These are phyloP conservation scores for Botryotinia narcissicola DNA, from an alignment of 2,329 filamentous ascomycete genomes.

Conservation along the genomic window DNA sequence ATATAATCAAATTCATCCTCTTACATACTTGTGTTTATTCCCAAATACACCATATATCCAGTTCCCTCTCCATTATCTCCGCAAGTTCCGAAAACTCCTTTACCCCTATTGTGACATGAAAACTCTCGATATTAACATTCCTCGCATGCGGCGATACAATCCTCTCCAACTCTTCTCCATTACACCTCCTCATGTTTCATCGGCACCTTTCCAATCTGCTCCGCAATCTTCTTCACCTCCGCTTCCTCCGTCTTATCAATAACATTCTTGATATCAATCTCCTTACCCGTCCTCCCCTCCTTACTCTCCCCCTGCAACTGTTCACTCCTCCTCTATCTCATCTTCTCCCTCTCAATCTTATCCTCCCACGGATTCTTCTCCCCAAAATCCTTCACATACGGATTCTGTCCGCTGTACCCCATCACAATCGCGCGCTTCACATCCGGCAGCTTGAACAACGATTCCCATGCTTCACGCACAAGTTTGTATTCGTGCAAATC, in stretches of 20 bases:
- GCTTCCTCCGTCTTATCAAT: slow-evolving; percentile 15
- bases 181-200: slow-evolving; percentile 16
- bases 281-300: slow-evolving; percentile 9
- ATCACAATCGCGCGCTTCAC: slow-evolving; percentile 30
- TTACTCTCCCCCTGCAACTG: slow-evolving; percentile 10
- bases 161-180: not conserved
- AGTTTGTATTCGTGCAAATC: slow-evolving; percentile 31
- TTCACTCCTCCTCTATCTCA: slow-evolving; percentile 4
- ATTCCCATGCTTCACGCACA: slow-evolving; percentile 30
- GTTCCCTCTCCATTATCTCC: not conserved
- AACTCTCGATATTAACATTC: not conserved
- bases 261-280: not conserved
- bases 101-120: not conserved
- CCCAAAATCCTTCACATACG: slow-evolving; percentile 26
- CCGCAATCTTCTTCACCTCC: slow-evolving; percentile 16
- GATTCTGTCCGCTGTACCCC: slow-evolving; percentile 34
- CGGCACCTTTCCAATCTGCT: slow-evolving; percentile 14
- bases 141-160: not conserved
- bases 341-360: slow-evolving; percentile 25
- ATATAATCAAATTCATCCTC: not conserved
- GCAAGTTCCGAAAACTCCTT: slow-evolving; percentile 14
- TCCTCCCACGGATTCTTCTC: slow-evolving; percentile 29
- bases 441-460: slow-evolving; percentile 29
- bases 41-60: slow-evolving; percentile 7
- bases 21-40: not conserved